Evolutionary conservation across 495 filamentous ascomycete genomes (phyloP).

Genomic region (Apodospora peruviana): DNA sequence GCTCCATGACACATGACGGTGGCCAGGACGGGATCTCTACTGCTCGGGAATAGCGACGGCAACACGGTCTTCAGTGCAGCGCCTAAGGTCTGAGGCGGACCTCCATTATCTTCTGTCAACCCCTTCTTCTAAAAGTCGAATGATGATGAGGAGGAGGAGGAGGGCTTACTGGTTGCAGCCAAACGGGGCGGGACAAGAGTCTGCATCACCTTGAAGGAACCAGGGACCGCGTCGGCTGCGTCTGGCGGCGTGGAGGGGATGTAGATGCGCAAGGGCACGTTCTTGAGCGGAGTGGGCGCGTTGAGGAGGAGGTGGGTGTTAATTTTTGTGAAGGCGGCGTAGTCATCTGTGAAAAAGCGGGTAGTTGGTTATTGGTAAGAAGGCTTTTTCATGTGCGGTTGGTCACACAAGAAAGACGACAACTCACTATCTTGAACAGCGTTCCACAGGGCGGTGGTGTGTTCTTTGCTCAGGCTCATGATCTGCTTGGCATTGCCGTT

Average conservation of each 20-base stretch:
- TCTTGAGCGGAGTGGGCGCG: conserved; percentile 64
- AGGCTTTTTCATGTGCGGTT: too few relatives aligned
- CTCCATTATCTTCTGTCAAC: conserved; percentile 12
- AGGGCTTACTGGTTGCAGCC: conserved; percentile 27
- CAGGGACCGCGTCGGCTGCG: conserved; percentile 30
- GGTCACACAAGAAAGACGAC: too few relatives aligned
- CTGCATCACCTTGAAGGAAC: conserved; percentile 65
- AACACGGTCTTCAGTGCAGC: conserved; percentile 69
- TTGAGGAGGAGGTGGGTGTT: conserved; percentile 77
- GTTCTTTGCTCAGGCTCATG: conserved; percentile 84
- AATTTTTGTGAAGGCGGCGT: conserved; percentile 64
- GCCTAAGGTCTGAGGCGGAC: conserved; percentile 67
- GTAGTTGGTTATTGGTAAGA: not conserved
- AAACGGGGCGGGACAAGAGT: conserved; percentile 51
- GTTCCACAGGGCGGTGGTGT: conserved; percentile 83
- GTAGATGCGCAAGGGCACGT: conserved; percentile 84
- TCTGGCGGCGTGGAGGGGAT: conserved; percentile 62
- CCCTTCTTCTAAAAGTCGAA: conserved; percentile 1
- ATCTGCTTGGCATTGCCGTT: conserved; percentile 89
- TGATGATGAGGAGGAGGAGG: not conserved
- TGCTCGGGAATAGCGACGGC: conserved; percentile 81
- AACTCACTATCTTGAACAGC: conserved; percentile 74
- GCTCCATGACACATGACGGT: conserved; percentile 85
- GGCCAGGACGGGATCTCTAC: conserved; percentile 82
- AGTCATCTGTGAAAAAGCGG: conserved; percentile 55